These are phyloP conservation scores for Candida takata DNA, from an alignment of 805 yeast species.

Conservation along the genomic window DNA sequence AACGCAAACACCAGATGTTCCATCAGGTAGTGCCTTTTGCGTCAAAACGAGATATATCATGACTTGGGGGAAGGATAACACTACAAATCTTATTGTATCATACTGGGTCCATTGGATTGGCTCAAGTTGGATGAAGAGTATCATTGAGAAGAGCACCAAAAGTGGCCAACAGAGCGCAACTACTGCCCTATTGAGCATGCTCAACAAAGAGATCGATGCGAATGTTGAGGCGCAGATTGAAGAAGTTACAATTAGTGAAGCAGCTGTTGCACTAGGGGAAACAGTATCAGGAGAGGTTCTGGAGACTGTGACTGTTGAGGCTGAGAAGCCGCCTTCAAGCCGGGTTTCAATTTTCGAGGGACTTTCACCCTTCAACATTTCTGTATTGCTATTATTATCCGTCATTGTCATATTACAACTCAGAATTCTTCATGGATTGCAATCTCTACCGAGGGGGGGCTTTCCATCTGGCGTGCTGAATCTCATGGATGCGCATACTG, in stretches of 20 bases:
- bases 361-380: conserved; percentile 9
- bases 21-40: conserved; percentile 78
- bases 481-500: conserved; percentile 5
- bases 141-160: conserved; percentile 78
- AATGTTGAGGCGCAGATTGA: conserved; percentile 1
- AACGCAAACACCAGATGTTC: conserved; percentile 87
- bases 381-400: conserved; percentile 8
- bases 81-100: conserved; percentile 56
- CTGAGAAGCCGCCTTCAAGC: background rate
- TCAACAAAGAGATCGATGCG: conserved; percentile 14
- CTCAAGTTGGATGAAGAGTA: conserved; percentile 83
- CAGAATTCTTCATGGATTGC: conserved; percentile 9
- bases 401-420: conserved; percentile 13
- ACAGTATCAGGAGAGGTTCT: conserved; percentile 1
- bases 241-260: background rate
- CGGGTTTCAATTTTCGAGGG: background rate
- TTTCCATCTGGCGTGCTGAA: background rate
- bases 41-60: conserved; percentile 67
- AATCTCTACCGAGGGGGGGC: background rate
- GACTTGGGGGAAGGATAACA: conserved; percentile 65
- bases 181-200: conserved; percentile 32
- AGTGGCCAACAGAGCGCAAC: conserved; percentile 72
- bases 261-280: background rate
- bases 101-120: conserved; percentile 85
- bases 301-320: background rate